Evolutionary conservation across 2,329 filamentous ascomycete genomes (phyloP).

Genomic region (Pestalotiopsis sp.): DNA sequence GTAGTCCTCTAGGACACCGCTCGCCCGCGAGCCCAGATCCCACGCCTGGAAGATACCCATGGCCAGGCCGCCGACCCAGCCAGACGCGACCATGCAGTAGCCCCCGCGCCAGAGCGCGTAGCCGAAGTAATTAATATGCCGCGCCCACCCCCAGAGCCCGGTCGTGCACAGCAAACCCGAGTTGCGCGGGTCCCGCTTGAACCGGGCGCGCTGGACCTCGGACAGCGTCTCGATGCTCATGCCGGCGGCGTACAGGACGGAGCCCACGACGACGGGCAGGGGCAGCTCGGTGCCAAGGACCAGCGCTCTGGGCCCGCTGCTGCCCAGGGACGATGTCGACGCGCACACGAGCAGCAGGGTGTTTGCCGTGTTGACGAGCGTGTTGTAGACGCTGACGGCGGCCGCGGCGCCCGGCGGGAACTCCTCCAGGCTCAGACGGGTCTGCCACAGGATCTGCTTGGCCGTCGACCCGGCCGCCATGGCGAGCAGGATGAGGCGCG

Average conservation of each 20-base stretch:
- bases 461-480: slow-evolving; percentile 52
- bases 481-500: slow-evolving; percentile 48
- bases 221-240: slow-evolving; percentile 53
- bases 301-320: slow-evolving; percentile 14
- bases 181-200: slow-evolving; percentile 38
- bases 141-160: slow-evolving; percentile 38
- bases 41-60: slow-evolving; percentile 29
- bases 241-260: slow-evolving; percentile 49
- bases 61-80: slow-evolving; percentile 33
- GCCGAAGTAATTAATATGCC: slow-evolving; percentile 42
- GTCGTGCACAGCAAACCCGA: slow-evolving; percentile 36
- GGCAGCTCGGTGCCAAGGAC: slow-evolving; percentile 22
- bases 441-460: slow-evolving; percentile 59
- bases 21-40: slow-evolving; percentile 31
- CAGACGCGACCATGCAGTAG: slow-evolving; percentile 33
- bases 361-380: slow-evolving; percentile 53
- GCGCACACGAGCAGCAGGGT: slow-evolving; percentile 52
- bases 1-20: slow-evolving; percentile 36
- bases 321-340: slow-evolving; percentile 44
- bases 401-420: slow-evolving; percentile 44
- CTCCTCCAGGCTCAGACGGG: slow-evolving; percentile 46
- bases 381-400: slow-evolving; percentile 51
- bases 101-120: slow-evolving; percentile 32
- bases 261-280: slow-evolving; percentile 39
- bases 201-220: slow-evolving; percentile 53